Evolutionary conservation across 805 yeast species (phyloP), one percentile per base, ranked within the genome.

Genomic region (Spathaspora arborariae): DNA sequence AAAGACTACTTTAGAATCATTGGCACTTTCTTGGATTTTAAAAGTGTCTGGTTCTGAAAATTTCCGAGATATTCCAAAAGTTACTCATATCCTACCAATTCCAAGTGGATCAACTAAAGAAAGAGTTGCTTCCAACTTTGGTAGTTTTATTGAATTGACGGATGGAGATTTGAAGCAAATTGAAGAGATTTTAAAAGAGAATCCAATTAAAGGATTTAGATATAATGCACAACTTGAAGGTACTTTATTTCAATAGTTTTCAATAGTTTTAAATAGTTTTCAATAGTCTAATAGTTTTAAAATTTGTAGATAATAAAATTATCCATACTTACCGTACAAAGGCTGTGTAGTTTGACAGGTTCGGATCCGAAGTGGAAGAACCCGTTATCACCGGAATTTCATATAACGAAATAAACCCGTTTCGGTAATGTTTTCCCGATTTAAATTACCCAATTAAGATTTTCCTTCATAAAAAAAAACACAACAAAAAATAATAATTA

Each of bases 41-140:
- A 82, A 90, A 3, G 63, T 90, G 18, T 82, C 88, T 2, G 88
- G 88, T 81, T 65, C 81, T 47, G 66, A 75, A 45, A 73, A 77
- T 44, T 71, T 60, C 54, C 62, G 70, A 6, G 79, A 76, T 2
- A 52, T 68, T 34, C 46, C 53, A 20, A 67, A 69, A 44, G 74
- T 69, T 45, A 78, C 90, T 20, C 71, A 67, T 48, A 73, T 88
- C 39, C 58, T 90, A 40, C 95, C 96, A 27, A 85, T 90, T 61
- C 96, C 97, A 18, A 84, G 91, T 45, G 83, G 88, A 2, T 76
- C 89, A 5, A 77, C 82, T 33, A 62, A 68, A 3, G 69, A 64
- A 10, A 82, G 88, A 61, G 80, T 85, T 15, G 70, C 73, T 40
- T 85, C 80, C 59, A 90, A 88, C 65, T 70, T 78, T 52, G 62